Conservation (phyloP, 805 yeast species). For the Yamadazyma tumulicola region DNA sequence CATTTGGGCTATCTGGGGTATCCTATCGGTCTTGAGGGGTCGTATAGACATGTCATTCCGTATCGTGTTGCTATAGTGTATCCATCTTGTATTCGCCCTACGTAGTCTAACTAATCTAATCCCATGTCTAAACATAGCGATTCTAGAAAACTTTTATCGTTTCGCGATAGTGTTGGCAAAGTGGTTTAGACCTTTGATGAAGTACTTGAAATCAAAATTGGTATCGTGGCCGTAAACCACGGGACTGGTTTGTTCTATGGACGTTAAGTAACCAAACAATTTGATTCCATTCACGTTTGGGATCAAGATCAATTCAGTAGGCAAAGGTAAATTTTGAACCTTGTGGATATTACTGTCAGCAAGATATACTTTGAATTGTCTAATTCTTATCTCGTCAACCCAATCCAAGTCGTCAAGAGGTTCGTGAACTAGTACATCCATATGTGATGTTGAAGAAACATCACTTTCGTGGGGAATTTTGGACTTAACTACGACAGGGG, state of each 20-base stretch:
- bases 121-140: slow-evolving; percentile 7
- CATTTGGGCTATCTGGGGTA: too few relatives aligned
- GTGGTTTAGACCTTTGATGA: slow-evolving; percentile 7
- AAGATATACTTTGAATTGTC: slow-evolving; percentile 5
- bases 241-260: not conserved
- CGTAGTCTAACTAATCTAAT: slow-evolving; percentile 4
- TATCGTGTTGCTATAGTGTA: slow-evolving; percentile 3
- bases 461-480: not conserved
- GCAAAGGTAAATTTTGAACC: not conserved
- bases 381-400: slow-evolving; percentile 4
- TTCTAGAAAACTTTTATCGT: not conserved
- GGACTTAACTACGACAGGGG: not conserved
- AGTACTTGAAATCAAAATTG: slow-evolving; percentile 6
- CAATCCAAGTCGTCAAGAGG: slow-evolving; percentile 2
- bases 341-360: slow-evolving; percentile 1
- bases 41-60: slow-evolving; percentile 6
- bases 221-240: slow-evolving; percentile 3
- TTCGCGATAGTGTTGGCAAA: slow-evolving; percentile 5
- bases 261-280: slow-evolving; percentile 3
- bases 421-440: too few relatives aligned
- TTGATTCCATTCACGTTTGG: slow-evolving; percentile 1
- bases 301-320: slow-evolving; percentile 6
- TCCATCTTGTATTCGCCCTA: slow-evolving; percentile 5
- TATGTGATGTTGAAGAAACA: too few relatives aligned
- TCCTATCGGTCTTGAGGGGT: too few relatives aligned